Evolutionary conservation across 2,329 filamentous ascomycete genomes (phyloP).

Genomic region (Colletotrichum sp.): DNA sequence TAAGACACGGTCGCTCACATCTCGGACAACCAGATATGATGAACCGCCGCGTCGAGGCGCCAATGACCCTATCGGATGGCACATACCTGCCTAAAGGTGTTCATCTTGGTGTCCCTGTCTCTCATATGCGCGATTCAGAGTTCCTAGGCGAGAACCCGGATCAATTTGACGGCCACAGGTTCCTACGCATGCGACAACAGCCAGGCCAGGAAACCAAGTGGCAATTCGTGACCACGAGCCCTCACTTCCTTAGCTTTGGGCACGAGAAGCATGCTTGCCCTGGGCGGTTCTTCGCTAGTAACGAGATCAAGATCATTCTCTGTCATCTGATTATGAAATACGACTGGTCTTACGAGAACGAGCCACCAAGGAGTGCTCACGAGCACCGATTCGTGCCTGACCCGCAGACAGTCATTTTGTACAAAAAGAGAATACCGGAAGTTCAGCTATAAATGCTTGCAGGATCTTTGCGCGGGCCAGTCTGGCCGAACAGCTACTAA

Average conservation of each 20-base stretch:
- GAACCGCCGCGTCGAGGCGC: neutral
- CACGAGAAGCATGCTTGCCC: neutral
- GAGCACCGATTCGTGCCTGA: neutral
- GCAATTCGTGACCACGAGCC: neutral
- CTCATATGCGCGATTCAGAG: neutral
- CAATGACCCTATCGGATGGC: neutral
- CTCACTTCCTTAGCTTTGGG: neutral
- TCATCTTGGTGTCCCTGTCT: neutral
- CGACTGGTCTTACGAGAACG: neutral
- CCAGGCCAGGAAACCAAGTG: neutral
- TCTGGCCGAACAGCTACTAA: fast-evolving
- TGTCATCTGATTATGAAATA: neutral
- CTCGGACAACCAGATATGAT: neutral
- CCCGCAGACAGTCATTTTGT: neutral
- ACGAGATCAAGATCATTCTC: neutral
- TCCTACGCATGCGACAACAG: neutral
- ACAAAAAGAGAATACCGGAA: neutral
- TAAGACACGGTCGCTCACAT: fast-evolving
- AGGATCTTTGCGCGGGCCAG: neutral
- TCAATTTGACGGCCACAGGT: neutral
- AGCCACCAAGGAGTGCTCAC: neutral
- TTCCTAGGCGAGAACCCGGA: neutral
- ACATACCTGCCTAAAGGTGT: neutral
- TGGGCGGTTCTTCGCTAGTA: neutral
- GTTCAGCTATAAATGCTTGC: neutral